Evolutionary conservation across 345 rosid species (phyloP).

Genomic region (Boechera retrofracta): DNA sequence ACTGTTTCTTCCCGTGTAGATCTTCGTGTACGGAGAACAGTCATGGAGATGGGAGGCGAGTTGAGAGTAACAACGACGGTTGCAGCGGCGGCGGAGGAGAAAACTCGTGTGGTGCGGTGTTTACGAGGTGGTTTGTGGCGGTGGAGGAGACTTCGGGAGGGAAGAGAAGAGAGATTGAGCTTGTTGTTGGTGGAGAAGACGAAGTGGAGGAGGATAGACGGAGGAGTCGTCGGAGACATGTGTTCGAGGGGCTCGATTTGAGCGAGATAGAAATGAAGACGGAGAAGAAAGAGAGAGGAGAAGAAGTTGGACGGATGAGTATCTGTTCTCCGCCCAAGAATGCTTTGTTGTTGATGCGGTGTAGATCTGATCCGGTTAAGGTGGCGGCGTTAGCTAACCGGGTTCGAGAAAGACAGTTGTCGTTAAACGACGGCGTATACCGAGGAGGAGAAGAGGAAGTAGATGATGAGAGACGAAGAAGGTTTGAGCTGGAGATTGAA

Average conservation of each 20-base stretch:
- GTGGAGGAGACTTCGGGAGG: constrained; percentile 67
- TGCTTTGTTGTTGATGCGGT: constrained; percentile 86
- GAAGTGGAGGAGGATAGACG: constrained; percentile 51
- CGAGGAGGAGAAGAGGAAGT: constrained; percentile 28
- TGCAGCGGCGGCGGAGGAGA: constrained; percentile 48
- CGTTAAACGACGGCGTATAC: constrained; percentile 35
- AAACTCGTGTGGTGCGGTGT: constrained; percentile 72
- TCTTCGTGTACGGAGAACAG: constrained; percentile 62
- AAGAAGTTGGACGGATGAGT: constrained; percentile 58
- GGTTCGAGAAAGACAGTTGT: constrained; percentile 65
- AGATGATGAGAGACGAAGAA: constrained; percentile 29
- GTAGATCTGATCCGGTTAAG: constrained; percentile 95
- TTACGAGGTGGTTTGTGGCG: constrained; percentile 83
- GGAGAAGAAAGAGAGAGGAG: constrained; percentile 56
- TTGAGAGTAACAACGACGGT: constrained; percentile 42
- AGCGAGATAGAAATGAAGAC: constrained; percentile 48
- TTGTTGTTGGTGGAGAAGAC: constrained; percentile 68
- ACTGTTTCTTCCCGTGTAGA: constrained; percentile 86
- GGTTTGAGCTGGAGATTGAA: constrained; percentile 47
- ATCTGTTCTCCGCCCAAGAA: constrained; percentile 84
- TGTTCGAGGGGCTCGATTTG: constrained; percentile 70
- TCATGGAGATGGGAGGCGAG: constrained; percentile 38
- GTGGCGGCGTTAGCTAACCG: constrained; percentile 85
- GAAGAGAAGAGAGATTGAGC: constrained; percentile 71
- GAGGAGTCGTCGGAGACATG: constrained; percentile 72